Base-by-base conservation (phyloP, 2,329 filamentous ascomycete genomes). In the Elsinoe perseae region DNA sequence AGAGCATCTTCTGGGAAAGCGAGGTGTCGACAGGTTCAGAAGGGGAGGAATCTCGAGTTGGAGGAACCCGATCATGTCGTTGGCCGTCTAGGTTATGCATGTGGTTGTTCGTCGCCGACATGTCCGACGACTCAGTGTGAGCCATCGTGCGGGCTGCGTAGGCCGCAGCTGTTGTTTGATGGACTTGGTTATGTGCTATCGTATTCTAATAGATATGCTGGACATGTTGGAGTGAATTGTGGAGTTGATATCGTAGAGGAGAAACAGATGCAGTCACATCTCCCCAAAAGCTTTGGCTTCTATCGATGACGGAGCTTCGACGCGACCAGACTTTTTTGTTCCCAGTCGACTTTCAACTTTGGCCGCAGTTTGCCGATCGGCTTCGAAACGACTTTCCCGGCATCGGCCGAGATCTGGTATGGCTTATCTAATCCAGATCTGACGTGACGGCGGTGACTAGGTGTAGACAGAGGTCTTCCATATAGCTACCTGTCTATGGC, bases 1-100 rank as follows among this genome's bases (percentile, higher is more conserved):
- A 95, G 56, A 95, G 71, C 93, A 98, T 98, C 76, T 92, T 93
- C 75, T 97, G 92, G 10, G 80, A 73, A 20, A 90, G 80, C 4
- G 91, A 90, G 61, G 95, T 89, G 60, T 92, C 84, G 23, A 78
- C 72, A 34, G 56, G 56, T 30, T 44, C 46, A 16, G 40, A 36
- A 14, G 28, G 20, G 16, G 16, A 8, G 21, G 28, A 20, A 9
- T 57, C 32, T 34, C 18, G 25, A n/a, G 46, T n/a, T 18, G 53
- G 40, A 16, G 58, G 53, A 69, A 70, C 65, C 67, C 68, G 67
- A 58, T 74, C 68, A 60, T 73, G 70, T 34, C 62, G 57, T 59
- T 74, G 71, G 34, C 70, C 71, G 57, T 64, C 64, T 60, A 65
- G 53, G 10, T 18, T 23, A 27, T 56, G 28, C 36, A 40, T 14